A percentile compares a stretch with the other conserved stretches of the same genome.
Evolutionary conservation across 805 yeast species (phyloP).

Genomic region (Ogataea allantospora): DNA sequence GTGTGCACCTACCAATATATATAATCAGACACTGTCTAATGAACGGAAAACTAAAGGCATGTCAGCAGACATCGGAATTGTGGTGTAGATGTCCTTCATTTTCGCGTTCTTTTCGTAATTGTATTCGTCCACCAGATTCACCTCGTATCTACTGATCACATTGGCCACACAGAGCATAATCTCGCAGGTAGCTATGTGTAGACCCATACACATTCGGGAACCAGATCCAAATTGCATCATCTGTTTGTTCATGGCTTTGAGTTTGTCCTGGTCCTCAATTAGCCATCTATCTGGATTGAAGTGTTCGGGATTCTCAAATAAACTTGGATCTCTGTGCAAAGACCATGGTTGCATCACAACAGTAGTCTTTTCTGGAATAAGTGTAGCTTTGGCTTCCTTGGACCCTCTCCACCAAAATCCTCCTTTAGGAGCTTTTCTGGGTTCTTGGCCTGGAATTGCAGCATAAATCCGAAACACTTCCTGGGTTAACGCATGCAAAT

Average conservation of each 20-base stretch:
- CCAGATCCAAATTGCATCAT: conserved; percentile 76
- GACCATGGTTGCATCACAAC: conserved; percentile 69
- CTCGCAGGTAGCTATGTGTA: conserved; percentile 64
- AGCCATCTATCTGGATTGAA: conserved; percentile 62
- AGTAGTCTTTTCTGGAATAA: conserved; percentile 51
- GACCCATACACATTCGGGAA: conserved; percentile 70
- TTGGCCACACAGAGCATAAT: conserved; percentile 57
- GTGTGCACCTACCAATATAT: not conserved
- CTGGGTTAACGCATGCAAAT: conserved; percentile 57
- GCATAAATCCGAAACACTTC: conserved; percentile 65
- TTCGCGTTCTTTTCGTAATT: conserved; percentile 24
- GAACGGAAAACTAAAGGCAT: conserved; percentile 23
- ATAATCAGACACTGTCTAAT: not conserved
- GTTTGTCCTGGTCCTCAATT: conserved; percentile 35
- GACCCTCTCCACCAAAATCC: conserved; percentile 31
- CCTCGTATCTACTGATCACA: conserved; percentile 47
- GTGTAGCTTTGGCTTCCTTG: conserved; percentile 23
- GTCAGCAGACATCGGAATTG: conserved; percentile 26
- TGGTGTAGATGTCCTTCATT: conserved; percentile 35
- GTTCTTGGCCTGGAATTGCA: conserved; percentile 75
- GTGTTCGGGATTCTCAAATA: conserved; percentile 50
- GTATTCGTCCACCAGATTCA: conserved; percentile 23
- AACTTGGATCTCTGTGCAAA: conserved; percentile 48
- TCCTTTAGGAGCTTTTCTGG: conserved; percentile 45
- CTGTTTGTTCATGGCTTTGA: conserved; percentile 46